Base-by-base conservation (phyloP, 2,329 filamentous ascomycete species). In the Exophiala sp. region DNA sequence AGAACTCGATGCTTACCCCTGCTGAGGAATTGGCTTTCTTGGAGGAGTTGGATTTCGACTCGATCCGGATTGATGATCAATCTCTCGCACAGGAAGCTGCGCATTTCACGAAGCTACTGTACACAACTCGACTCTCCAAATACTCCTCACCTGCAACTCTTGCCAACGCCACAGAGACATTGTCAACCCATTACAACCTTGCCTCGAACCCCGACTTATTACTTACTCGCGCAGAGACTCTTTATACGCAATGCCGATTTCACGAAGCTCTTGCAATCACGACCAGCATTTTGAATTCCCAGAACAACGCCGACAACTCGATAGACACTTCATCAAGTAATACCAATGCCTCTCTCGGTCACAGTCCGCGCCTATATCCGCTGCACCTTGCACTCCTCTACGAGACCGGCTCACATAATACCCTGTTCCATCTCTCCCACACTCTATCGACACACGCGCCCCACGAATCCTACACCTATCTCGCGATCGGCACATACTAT, bases 401-500 rank as follows among this genome's bases (percentile, higher is more conserved):
- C 71, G 90, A 97, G 72, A 86, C 96, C 12, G 81, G 83, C 52
- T 83, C 89, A 69, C 95, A 88, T 62, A 96, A 96, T 66, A 82
- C 89, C 2, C 81, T 99, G 2, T 99, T 97, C 68, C 79, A 97
- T 16, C 83, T 97, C 33, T 86, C 94, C 1, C 94, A 99, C 70
- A 91, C 96, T 62, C 81, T 99, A 24, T 91, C 91, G 20, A 92
- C 97, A 66, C 87, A 86, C 39, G 90, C 96, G 59, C 92, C 94
- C 0, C 86, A 94, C 55, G 91, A 97, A 70, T 87, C 94, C 0
- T 90, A 88, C 69, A 88, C 91, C 1, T 99, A 94, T 86, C 81
- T 99, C 21, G 94, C 94, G 0, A 92, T 99, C 9, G 94, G 91
- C 9, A 87, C 91, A 29, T 99, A 97, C 76, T 99, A 99, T 71